Conservation (phyloP, 106 monocot species). For the Dioscorea dumetorum region DNA sequence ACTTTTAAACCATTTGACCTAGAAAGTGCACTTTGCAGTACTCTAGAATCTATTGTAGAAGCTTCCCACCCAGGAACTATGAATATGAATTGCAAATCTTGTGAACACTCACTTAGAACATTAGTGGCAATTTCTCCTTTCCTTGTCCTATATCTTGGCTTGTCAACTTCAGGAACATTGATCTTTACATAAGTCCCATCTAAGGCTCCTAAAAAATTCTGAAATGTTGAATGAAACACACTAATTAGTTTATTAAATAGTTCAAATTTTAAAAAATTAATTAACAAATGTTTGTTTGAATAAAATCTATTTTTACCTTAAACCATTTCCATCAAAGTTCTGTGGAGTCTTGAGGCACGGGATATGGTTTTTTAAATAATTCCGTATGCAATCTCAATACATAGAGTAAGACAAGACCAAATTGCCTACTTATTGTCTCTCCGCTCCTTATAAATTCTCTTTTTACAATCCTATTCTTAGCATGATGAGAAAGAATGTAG, state of each 20-base stretch:
- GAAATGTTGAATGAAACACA: neutral
- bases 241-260: too few species aligned
- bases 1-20: too few species aligned
- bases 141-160: constrained; percentile 1
- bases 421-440: neutral
- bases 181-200: neutral
- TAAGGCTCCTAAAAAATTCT: constrained; percentile 3
- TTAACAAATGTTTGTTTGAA: too few species aligned
- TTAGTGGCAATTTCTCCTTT: constrained; percentile 4
- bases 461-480: neutral
- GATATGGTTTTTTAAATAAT: too few species aligned
- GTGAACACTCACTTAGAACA: constrained; percentile 5
- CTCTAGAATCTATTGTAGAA: neutral
- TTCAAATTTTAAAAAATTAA: too few species aligned
- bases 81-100: constrained; percentile 8
- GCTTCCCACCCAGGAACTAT: neutral
- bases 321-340: too few species aligned
- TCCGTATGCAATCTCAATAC: too few species aligned
- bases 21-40: too few species aligned
- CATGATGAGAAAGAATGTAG: constrained; percentile 1
- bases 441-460: constrained; percentile 1
- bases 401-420: neutral
- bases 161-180: neutral
- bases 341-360: too few species aligned
- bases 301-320: too few species aligned